Base-by-base conservation (phyloP, 2,329 filamentous ascomycete genomes). In the Xylaria sp. region DNA sequence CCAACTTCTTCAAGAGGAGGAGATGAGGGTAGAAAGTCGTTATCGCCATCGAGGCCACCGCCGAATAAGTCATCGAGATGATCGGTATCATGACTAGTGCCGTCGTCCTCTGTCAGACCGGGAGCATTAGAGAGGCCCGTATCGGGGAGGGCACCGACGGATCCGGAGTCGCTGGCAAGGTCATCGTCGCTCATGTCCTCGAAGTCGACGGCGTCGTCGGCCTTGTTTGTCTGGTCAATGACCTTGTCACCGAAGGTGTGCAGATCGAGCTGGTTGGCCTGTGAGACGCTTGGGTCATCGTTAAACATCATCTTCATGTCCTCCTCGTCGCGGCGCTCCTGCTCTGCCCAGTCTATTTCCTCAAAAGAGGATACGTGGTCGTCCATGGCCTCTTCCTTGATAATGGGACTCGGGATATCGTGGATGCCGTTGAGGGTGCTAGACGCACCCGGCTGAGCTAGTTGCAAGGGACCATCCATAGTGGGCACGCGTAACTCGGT, bases 161-260 rank as follows among this genome's bases (percentile, higher is more conserved):
- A 65, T 38, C 58, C 68, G 57, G 88, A 85, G 62, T 91, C 88
- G 6, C 95, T 92, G 10, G 92, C 90, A 7, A 97, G 83, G 65
- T 97, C 93, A 73, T 96, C 93, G 74, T 98, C 94, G 67, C 90
- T 90, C 64, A 98, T 93, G 72, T 97, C 92, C 73, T 91, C 92
- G 70, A 83, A 99, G 73, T 99, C 95, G 64, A 95, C 80, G 40
- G 95, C 95, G 77, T 98, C 91, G 62, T 93, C 93, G 56, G 93
- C 94, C 77, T 99, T 99, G 75, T 92, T 90, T 6, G 82, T 81
- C 66, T 87, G 82, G 66, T 88, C 87, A 65, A 89, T 84, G 23
- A 81, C 74, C 54, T 77, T 78, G 52, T 79, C 73, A 38, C 70
- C 72, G 38, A 74, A 74, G 7, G 38, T 48, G 29, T 65, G 46